Evolutionary conservation across 257 asterid species (phyloP).

Genomic region (Dorcoceras hygrometricum): DNA sequence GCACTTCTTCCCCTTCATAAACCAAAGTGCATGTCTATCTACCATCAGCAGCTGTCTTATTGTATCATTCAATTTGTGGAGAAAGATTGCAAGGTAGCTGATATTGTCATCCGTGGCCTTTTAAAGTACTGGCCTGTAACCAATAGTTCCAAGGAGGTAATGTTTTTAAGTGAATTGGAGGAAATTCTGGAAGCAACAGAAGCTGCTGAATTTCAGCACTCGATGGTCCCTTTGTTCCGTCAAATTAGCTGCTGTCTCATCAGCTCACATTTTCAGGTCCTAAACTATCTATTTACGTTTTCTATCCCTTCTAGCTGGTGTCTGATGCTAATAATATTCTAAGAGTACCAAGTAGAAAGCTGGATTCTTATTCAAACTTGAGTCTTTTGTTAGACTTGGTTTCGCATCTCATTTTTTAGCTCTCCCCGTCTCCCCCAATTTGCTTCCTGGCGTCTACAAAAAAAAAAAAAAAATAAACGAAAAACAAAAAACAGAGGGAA

Average conservation of each 20-base stretch:
- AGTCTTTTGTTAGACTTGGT: too few relatives aligned
- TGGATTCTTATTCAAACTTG: too few relatives aligned
- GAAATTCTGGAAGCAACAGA: conserved; percentile 43
- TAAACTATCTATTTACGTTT: background rate
- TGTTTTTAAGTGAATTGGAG: conserved; percentile 48
- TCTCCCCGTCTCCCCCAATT: too few relatives aligned
- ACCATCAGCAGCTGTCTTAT: conserved; percentile 40
- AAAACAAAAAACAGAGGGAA: too few relatives aligned
- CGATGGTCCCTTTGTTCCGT: conserved; percentile 38
- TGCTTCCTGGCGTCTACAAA: too few relatives aligned
- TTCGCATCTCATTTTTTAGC: too few relatives aligned
- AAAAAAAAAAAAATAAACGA: too few relatives aligned
- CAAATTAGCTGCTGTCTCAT: conserved; percentile 41
- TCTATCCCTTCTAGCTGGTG: background rate
- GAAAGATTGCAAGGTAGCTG: conserved; percentile 40
- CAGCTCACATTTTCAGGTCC: conserved; percentile 48
- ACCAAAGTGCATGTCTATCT: conserved; percentile 34
- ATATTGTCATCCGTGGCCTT: conserved; percentile 37
- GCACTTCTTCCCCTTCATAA: conserved; percentile 45
- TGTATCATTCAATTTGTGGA: conserved; percentile 40
- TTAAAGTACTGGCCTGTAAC: conserved; percentile 46
- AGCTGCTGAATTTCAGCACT: conserved; percentile 37
- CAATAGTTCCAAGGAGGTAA: conserved; percentile 43
- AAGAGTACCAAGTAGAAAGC: too few relatives aligned
- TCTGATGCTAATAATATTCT: too few relatives aligned